These are phyloP conservation scores for Artemisia annua DNA, from an alignment of 129 eudicot species.

Conservation along the genomic window DNA sequence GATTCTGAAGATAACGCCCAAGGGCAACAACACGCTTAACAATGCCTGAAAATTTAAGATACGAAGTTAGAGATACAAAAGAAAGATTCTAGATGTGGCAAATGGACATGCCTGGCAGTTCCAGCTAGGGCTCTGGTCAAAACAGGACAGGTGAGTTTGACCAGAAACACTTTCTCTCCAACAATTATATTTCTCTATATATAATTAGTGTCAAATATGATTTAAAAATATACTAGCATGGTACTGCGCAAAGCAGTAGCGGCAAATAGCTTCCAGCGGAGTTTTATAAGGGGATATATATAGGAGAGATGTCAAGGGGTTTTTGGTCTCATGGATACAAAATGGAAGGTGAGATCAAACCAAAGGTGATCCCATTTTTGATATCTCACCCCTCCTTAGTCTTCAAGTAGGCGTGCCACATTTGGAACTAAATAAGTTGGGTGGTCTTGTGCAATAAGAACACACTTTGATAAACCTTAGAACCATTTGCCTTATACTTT, in stretches of 20 bases:
- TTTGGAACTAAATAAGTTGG: not conserved
- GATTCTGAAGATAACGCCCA: conserved; percentile 90
- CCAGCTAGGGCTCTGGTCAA: not conserved
- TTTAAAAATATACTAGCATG: too few relatives aligned
- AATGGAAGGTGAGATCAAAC: too few relatives aligned
- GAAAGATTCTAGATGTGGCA: not conserved
- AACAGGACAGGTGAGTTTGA: not conserved
- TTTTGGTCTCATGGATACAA: too few relatives aligned
- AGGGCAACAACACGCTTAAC: conserved; percentile 87
- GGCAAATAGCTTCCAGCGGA: too few relatives aligned
- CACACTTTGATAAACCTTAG: not conserved
- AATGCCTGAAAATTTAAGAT: conserved; percentile 50
- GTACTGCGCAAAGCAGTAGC: too few relatives aligned
- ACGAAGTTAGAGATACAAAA: not conserved
- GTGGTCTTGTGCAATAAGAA: not conserved
- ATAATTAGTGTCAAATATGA: too few relatives aligned
- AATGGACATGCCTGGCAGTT: not conserved
- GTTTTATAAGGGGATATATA: too few relatives aligned
- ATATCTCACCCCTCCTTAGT: too few relatives aligned
- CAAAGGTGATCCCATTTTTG: too few relatives aligned
- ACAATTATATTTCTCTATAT: not conserved
- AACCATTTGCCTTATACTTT: not conserved
- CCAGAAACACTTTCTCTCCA: not conserved
- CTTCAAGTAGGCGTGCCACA: too few relatives aligned
- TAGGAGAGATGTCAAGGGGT: too few relatives aligned